phyloP scores from a whole-genome alignment of 2,329 filamentous ascomycete genomes.

The Claviceps digitariae region DNA sequence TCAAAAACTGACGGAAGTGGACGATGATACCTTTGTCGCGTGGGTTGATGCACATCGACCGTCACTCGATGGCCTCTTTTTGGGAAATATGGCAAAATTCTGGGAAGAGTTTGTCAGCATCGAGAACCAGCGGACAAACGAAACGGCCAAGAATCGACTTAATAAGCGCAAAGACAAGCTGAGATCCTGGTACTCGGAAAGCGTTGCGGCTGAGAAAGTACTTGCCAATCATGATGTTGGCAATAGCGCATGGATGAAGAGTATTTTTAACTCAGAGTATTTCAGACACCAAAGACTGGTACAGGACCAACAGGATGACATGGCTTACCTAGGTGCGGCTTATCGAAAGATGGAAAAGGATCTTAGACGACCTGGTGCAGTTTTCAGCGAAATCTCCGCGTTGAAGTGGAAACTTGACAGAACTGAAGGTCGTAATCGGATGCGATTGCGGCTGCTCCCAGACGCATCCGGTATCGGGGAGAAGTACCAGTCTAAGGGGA shows the following conservation, averaged over 20 bases:
- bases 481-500: slow-evolving; percentile 75
- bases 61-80: slow-evolving; percentile 70
- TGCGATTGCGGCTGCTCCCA: slow-evolving; percentile 76
- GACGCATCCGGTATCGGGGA: slow-evolving; percentile 57
- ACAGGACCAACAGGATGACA: slow-evolving; percentile 89
- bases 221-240: slow-evolving; percentile 74
- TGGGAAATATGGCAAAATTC: slow-evolving; percentile 61
- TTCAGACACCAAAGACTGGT: slow-evolving; percentile 78
- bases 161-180: slow-evolving; percentile 70
- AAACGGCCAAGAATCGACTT: slow-evolving; percentile 57
- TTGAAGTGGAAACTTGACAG: slow-evolving; percentile 87
- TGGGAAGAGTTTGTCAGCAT: slow-evolving; percentile 81
- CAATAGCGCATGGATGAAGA: slow-evolving; percentile 85
- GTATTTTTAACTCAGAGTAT: slow-evolving; percentile 85
- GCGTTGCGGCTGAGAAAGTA: slow-evolving; percentile 53
- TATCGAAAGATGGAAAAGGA: slow-evolving; percentile 71
- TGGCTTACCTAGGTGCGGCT: slow-evolving; percentile 59
- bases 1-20: slow-evolving; percentile 70
- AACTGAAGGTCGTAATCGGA: slow-evolving; percentile 88
- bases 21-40: slow-evolving; percentile 72
- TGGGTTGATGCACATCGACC: slow-evolving; percentile 79
- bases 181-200: slow-evolving; percentile 64
- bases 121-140: slow-evolving; percentile 70
- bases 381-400: slow-evolving; percentile 53
- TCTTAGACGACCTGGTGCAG: slow-evolving; percentile 63